Base-by-base conservation (phyloP, 1,284 basidiomycete species). In the Trametes polyzona region DNA sequence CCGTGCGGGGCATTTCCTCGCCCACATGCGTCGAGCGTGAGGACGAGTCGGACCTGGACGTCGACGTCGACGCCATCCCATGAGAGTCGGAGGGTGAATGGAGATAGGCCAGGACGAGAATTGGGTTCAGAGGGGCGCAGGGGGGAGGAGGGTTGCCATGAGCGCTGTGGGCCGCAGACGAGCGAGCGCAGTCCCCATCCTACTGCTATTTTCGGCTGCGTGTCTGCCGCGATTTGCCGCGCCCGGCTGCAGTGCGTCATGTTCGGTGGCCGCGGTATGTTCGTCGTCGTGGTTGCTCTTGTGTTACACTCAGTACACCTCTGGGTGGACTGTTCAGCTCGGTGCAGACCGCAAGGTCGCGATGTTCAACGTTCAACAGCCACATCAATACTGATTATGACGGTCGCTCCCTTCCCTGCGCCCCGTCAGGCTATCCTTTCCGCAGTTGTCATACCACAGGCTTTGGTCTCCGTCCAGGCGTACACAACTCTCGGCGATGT, bases 41-140 rank as follows among this genome's bases (percentile, higher is more conserved):
- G 16, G 69, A 67, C 47, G 60, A 42, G 9, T 44, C 51, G 30
- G 61, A 62, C 39, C 66, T 64, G 37, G 67, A 61, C 44, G 64
- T 65, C 21, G 66, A 68, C 27, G 59, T 60, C 11, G 64, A 59
- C 49, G 68, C 68, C 71, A 71, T 73, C 30, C 43, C 58, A 57
- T 56, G 58, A 44, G 43, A 42, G 50, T 40, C 35, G 42, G 24
- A n/a, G n/a, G 54, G 33, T 30, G 36, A n/a, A n/a, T n/a, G n/a
- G n/a, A n/a, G n/a, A 17, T 36, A 27, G 33, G 44, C 44, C 40
- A 21, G 39, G 1, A 14, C 26, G 24, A 30, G n/a, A 14, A 24
- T 27, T 26, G n/a, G 26, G 17, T 8, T 9, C 23, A 41, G 8
- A 24, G 23, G 37, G 19, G 48, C 41, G 50, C 44, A 41, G 19